phyloP scores from a whole-genome alignment of 257 asterid genomes.

The Osmanthus fragrans region DNA sequence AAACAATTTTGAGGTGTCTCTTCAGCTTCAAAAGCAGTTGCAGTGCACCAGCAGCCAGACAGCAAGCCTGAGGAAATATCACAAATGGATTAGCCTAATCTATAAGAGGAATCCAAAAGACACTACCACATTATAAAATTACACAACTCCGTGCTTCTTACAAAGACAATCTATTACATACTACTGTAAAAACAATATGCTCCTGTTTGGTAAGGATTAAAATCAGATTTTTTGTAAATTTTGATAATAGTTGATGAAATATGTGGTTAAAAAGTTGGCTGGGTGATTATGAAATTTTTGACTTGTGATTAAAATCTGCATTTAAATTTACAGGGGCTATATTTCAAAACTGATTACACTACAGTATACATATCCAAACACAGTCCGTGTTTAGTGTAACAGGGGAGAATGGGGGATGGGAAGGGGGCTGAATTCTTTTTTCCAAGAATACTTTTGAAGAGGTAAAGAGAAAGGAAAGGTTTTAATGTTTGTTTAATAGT shows the following conservation, averaged over 20 bases:
- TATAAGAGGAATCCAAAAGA: slow-evolving; percentile 7
- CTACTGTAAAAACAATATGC: neutral
- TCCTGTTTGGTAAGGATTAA: too few relatives aligned
- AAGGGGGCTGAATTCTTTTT: neutral
- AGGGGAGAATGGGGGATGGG: neutral
- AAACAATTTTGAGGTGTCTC: slow-evolving; percentile 91
- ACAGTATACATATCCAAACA: neutral
- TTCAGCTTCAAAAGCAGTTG: slow-evolving; percentile 90
- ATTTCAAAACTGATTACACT: neutral
- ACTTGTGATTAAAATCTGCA: too few relatives aligned
- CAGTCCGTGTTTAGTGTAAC: neutral
- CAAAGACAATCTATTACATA: neutral
- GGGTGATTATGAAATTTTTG: too few relatives aligned
- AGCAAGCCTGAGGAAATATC: slow-evolving; percentile 63
- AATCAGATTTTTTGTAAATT: too few relatives aligned
- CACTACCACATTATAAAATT: neutral
- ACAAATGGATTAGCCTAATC: slow-evolving; percentile 11
- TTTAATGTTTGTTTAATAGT: neutral
- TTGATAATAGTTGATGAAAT: too few relatives aligned
- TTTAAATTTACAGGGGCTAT: too few relatives aligned
- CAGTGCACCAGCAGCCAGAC: slow-evolving; percentile 84
- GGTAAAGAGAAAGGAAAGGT: neutral
- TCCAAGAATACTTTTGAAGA: neutral
- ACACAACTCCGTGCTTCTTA: neutral
- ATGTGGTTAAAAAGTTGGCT: too few relatives aligned